Percentiles rank a stretch among this genome's conserved stretches.
phyloP scores from a whole-genome alignment of 805 yeast species.

The Candida golubevii region DNA sequence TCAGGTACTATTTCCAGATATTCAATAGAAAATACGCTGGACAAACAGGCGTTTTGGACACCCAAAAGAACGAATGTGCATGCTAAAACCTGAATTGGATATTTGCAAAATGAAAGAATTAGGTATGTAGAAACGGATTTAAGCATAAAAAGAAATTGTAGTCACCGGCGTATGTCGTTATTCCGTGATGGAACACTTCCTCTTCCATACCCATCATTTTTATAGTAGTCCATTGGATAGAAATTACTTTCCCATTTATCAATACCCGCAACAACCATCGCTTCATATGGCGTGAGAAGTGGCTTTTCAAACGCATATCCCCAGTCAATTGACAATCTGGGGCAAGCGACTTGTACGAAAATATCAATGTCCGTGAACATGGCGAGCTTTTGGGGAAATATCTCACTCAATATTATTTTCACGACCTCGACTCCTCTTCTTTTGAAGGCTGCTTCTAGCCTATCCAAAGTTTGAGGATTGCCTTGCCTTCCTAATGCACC shows the following conservation, averaged over 20 bases:
- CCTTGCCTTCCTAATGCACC: slow-evolving; percentile 98
- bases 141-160: too few species aligned
- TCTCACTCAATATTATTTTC: slow-evolving; percentile 82
- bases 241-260: slow-evolving; percentile 63
- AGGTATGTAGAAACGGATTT: too few species aligned
- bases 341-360: slow-evolving; percentile 97
- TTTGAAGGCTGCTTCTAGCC: slow-evolving; percentile 52
- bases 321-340: slow-evolving; percentile 95
- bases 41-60: too few species aligned
- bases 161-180: too few species aligned
- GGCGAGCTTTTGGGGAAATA: slow-evolving; percentile 87
- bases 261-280: slow-evolving; percentile 79
- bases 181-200: slow-evolving; percentile 56
- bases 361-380: slow-evolving; percentile 93
- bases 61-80: too few species aligned
- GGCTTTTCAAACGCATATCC: slow-evolving; percentile 96
- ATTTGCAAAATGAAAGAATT: too few species aligned
- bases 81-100: too few species aligned
- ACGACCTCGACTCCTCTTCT: slow-evolving; percentile 63
- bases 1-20: too few species aligned
- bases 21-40: too few species aligned
- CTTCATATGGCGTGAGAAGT: slow-evolving; percentile 89
- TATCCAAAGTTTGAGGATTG: slow-evolving; percentile 67
- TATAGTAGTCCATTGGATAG: slow-evolving; percentile 96
- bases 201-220: slow-evolving; percentile 85